Evolutionary conservation across 1,284 basidiomycete genomes (phyloP).

Genomic region (Naganishia cerealis): DNA sequence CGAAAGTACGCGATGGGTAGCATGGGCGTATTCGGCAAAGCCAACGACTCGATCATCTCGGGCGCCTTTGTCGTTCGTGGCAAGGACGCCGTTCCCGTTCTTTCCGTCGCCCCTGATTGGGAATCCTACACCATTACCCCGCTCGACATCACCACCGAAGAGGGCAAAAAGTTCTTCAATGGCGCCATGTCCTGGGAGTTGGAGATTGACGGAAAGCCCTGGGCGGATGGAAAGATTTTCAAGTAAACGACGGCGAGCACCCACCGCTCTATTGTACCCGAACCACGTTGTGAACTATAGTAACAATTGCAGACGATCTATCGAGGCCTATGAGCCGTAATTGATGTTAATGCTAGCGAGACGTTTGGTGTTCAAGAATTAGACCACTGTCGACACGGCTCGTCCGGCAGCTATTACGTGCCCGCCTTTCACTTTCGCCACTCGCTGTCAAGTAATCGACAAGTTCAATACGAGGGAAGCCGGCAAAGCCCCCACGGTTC

Average conservation of each 20-base stretch:
- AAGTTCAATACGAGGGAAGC: too few species aligned
- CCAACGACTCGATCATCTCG: slow-evolving; percentile 73
- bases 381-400: too few species aligned
- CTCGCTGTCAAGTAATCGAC: too few species aligned
- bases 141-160: slow-evolving; percentile 62
- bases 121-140: slow-evolving; percentile 82
- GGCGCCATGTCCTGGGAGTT: slow-evolving; percentile 86
- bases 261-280: not conserved
- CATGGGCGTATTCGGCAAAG: slow-evolving; percentile 79
- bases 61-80: slow-evolving; percentile 84
- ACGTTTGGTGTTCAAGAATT: too few species aligned
- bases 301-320: not conserved
- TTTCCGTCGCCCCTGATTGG: slow-evolving; percentile 81
- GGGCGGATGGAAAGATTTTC: slow-evolving; percentile 61
- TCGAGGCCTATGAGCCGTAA: not conserved
- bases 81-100: slow-evolving; percentile 60
- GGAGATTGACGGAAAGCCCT: slow-evolving; percentile 77
- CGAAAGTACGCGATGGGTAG: slow-evolving; percentile 90
- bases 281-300: slow-evolving; percentile 19
- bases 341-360: too few species aligned
- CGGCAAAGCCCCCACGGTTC: too few species aligned
- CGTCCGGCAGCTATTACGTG: too few species aligned
- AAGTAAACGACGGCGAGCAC: slow-evolving; percentile 51
- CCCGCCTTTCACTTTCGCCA: too few species aligned
- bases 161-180: slow-evolving; percentile 85